These are phyloP conservation scores for Debaryomyces sp. DNA, from an alignment of 1,139 yeast species.

Conservation along the genomic window DNA sequence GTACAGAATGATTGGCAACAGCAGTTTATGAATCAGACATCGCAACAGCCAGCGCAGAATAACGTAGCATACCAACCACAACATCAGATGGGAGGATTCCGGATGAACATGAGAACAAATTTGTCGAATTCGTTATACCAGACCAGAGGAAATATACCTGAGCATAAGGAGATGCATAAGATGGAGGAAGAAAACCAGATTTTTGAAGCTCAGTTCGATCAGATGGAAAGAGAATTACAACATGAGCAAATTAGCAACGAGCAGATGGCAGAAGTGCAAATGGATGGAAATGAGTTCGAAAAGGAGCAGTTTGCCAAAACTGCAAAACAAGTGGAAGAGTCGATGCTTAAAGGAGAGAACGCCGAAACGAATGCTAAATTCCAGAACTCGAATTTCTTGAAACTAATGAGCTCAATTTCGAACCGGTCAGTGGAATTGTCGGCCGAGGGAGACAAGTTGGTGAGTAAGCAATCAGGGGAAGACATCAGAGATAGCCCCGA, in stretches of 20 bases:
- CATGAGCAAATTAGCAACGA: constrained; percentile 12
- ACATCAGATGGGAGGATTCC: constrained; percentile 11
- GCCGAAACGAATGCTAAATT: constrained; percentile 36
- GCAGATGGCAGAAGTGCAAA: constrained; percentile 4
- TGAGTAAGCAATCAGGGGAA: constrained; percentile 27
- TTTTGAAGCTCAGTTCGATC: constrained; percentile 41
- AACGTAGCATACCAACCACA: constrained; percentile 11
- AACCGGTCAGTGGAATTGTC: constrained; percentile 38
- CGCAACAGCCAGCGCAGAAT: constrained; percentile 12
- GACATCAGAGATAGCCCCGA: constrained; percentile 25
- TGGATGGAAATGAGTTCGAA: constrained; percentile 21
- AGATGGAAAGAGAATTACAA: constrained; percentile 36
- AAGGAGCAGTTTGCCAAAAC: constrained; percentile 46
- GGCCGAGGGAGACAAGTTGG: constrained; percentile 41
- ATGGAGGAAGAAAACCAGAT: constrained; percentile 29
- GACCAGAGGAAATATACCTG: constrained; percentile 17
- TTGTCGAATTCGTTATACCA: constrained; percentile 17
- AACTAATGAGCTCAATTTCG: constrained; percentile 44
- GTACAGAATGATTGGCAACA: constrained; percentile 29
- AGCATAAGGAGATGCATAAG: constrained; percentile 35
- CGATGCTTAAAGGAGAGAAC: constrained; percentile 28
- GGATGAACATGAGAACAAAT: constrained; percentile 22
- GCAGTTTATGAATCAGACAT: constrained; percentile 25
- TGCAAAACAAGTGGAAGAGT: constrained; percentile 40
- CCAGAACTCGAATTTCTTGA: constrained; percentile 41